Base-by-base conservation (phyloP, 2,329 filamentous ascomycete genomes). In the Beauveria scarabaeidicola region DNA sequence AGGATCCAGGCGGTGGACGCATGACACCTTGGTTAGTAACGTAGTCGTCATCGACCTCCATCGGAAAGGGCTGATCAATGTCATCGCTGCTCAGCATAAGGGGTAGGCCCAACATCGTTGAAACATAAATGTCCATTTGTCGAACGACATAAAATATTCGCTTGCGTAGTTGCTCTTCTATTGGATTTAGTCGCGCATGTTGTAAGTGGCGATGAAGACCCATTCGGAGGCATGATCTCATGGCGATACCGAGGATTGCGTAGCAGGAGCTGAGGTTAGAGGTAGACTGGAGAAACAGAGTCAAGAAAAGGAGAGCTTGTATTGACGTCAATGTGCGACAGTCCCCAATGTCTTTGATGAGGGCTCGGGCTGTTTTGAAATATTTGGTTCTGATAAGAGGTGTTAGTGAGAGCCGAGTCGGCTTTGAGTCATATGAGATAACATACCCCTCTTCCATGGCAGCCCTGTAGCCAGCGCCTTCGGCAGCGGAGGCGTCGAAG, bases 201-300 rank as follows among this genome's bases (percentile, higher is more conserved):
- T 85, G 77, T 6, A 93, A 74, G 61, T 88, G 83, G 56, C 90
- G 86, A 70, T 94, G 90, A 27, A 93, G 76, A 8, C 90, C 90
- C 74, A 93, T 86, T 29, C 89, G 83, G 38, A 93, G 73, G n/a
- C 88, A 85, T 7, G 88, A 87, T 54, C 89, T 83, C 52, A 92
- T 76, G 2, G 88, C 89, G 66, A 93, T 88, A 7, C 89, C 89
- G 52, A 93, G 81, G 65, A 90, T 91, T 0, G 88, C 84, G 71
- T 93, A 93, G 69, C 89, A 93, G 10, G 85, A 88, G 68, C 86
- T 89, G 32, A 93, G 75, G 68, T 90, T 90, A 10, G 89, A 88
- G 2, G 90, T 89, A 2, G 87, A 85, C 68, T 94, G 90, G 1
- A 93, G 78, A 68, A 92, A 94, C 3, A 93, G 75, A 52, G 91